Evolutionary conservation across 257 asterid species (phyloP).

Genomic region (Solanum commersonii): DNA sequence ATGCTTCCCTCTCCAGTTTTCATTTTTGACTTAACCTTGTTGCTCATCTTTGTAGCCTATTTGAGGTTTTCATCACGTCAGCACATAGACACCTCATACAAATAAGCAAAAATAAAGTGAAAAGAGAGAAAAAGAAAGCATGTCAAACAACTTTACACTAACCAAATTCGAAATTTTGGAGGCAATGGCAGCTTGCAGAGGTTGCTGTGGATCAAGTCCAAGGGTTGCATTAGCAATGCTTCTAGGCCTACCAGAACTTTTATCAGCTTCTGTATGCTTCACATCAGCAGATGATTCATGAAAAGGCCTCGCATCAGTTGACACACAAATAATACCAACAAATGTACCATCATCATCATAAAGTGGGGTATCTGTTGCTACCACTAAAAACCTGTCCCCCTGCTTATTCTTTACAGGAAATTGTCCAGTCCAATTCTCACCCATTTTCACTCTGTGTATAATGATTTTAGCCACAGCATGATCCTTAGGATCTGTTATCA

Average conservation of each 20-base stretch:
- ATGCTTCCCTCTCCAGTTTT: conserved; percentile 38
- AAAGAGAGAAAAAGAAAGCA: background rate
- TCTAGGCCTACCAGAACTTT: conserved; percentile 35
- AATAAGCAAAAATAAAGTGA: background rate
- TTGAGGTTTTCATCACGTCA: conserved; percentile 18
- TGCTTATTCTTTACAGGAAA: conserved; percentile 61
- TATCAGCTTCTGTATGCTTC: conserved; percentile 18
- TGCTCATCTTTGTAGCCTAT: conserved; percentile 84
- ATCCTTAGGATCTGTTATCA: conserved; percentile 40
- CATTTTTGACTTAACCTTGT: conserved; percentile 79
- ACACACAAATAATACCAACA: conserved; percentile 61
- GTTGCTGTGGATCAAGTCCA: conserved; percentile 81
- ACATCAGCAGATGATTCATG: conserved; percentile 32
- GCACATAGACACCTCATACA: conserved; percentile 8
- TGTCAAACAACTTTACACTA: conserved; percentile 13
- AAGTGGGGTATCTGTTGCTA: conserved; percentile 68
- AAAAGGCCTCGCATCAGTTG: conserved; percentile 50
- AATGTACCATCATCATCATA: conserved; percentile 66
- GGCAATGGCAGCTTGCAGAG: conserved; percentile 73
- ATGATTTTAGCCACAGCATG: conserved; percentile 34
- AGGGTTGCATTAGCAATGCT: conserved; percentile 43
- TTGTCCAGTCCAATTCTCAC: conserved; percentile 82
- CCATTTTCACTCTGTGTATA: conserved; percentile 37
- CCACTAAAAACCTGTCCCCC: conserved; percentile 45
- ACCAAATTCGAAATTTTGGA: conserved; percentile 83